Evolutionary conservation across 352 stramenopile species (phyloP), one percentile per base, ranked within the genome.

Genomic region (Phytopythium helicoides): DNA sequence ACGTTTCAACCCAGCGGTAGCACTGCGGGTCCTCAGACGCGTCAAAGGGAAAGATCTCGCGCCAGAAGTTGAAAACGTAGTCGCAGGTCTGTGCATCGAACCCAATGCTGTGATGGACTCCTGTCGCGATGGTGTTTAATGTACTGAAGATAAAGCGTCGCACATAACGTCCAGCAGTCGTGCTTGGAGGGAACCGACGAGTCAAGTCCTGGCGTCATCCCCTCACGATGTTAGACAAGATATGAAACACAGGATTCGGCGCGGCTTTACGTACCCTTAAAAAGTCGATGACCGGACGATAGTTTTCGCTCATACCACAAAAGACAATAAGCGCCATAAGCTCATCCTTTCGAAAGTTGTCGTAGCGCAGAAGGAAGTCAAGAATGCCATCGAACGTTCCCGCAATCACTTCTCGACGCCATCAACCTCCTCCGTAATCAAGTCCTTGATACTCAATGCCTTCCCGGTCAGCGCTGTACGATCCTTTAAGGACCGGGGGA

Each of bases 61-160:
- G 56, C 47, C 77, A 88, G 36, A 92, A 78, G 0, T 74, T 71
- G 47, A 71, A 73, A 23, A 92, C 82, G 35, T 79, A 85, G 35
- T 71, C 70, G 64, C 79, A 90, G 4, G 86, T 60, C 4, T 80
- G 66, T 33, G 63, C 68, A 56, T 90, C 62, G 19, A 79, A 71
- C 48, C 86, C 65, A n/a, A 89, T 71, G 26, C 72, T 77, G 36
- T 92, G 77, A 60, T 90, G 83, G 37, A 93, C 63, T 39, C 76
- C 89, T 48, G 91, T 66, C 14, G 92, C 80, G 44, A 92, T 68
- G 48, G 74, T 75, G 67, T 93, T 74, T 3, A 95, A 59, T n/a
- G 74, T 77, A 38, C 86, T 76, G 6, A 94, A 64, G 25, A 88
- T 68, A 62, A 94, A 83, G 0, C 85, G 80, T 16, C 81, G 75